Evolutionary conservation across 129 eudicot species (phyloP), one percentile per base, ranked within the genome.

Genomic region (Silybum marianum): DNA sequence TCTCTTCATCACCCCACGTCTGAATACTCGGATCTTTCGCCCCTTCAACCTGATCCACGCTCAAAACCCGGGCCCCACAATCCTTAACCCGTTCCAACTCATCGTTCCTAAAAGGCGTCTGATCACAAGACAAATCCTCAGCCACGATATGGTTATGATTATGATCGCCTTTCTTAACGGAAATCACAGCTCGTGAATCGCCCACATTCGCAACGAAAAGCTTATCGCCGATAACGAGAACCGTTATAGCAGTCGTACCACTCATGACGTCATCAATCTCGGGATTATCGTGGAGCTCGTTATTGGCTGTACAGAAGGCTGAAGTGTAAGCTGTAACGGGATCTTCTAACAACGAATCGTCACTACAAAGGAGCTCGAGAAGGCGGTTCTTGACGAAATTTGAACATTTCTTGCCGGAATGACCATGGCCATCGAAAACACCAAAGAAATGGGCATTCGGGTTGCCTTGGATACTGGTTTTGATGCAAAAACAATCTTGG

Each of bases 41-140:
- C 84, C 99, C 99, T 87, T 95, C 99, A 80, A 95, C 98, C 86
- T 95, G 99, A 83, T 95, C 99, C 81, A 92, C 97, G 66, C 93
- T 95, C 90, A 95, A 87, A 75, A 95, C 97, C 88, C 99, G 85
- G 3, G 99, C 99, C 84, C 99, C 99, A 70, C 89, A 88, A 30
- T 78, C 76, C 83, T 95, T 95, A 46, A 95, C 99, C 78, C 99
- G 81, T 77, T 90, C 93, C 74, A 93, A 95, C 54, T 95, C 99
- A 85, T 95, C 99, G 70, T 79, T 89, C 77, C 99, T 72, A 69
- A 92, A 95, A 0, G 99, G 99, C 7, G 99, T 95, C 85, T 95
- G 99, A 69, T 95, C 99, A 26, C 60, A 78, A 9, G 99, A 95
- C 77, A 95, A 80, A 75, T 95, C 97, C 40, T 91, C 89, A 14